A percentile compares a stretch with the other conserved stretches of the same genome.
Conservation (phyloP, 257 asterid species). For the Rhazya stricta region DNA sequence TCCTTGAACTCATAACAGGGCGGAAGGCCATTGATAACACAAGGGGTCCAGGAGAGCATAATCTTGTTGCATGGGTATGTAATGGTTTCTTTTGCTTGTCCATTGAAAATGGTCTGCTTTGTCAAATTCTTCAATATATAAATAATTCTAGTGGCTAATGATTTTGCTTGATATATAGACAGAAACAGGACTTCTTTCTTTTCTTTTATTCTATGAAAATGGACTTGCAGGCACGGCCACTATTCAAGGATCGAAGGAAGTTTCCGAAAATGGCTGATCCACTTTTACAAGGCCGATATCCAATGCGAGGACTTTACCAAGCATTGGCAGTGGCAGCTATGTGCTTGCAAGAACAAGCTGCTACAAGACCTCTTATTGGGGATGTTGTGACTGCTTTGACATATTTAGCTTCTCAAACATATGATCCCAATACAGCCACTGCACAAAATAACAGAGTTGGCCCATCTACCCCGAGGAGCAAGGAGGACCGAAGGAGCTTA, state of each 20-base stretch:
- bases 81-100: background rate
- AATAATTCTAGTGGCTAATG: background rate
- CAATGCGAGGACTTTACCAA: conserved; percentile 82
- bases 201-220: background rate
- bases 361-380: conserved; percentile 79
- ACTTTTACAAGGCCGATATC: conserved; percentile 73
- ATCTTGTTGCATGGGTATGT: conserved; percentile 89
- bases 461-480: conserved; percentile 61
- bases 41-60: conserved; percentile 59
- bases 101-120: background rate
- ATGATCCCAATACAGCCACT: conserved; percentile 53
- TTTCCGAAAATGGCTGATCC: conserved; percentile 94
- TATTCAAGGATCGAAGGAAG: conserved; percentile 76
- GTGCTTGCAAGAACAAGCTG: conserved; percentile 98
- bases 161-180: background rate
- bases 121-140: background rate
- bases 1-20: conserved; percentile 85
- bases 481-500: conserved; percentile 51
- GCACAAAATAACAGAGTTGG: conserved; percentile 44
- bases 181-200: background rate
- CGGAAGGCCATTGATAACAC: conserved; percentile 78
- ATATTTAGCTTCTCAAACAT: conserved; percentile 68
- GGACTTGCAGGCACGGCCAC: conserved; percentile 73
- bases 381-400: conserved; percentile 86
- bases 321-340: conserved; percentile 95